phyloP scores from a whole-genome alignment of 73 alveolate species.

The Paramecium caudatum region DNA sequence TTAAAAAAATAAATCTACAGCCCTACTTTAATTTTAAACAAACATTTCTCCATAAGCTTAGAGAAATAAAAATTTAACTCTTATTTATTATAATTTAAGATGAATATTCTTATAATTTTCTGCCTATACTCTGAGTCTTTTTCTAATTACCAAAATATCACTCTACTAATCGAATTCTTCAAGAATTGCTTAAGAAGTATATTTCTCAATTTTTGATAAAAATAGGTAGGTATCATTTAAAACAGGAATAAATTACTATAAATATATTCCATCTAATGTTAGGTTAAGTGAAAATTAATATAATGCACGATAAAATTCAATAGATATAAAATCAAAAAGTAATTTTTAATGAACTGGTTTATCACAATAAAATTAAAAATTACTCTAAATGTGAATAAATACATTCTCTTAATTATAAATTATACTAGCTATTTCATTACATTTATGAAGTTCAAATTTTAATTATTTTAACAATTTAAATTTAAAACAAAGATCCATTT shows the following conservation, averaged over 20 bases:
- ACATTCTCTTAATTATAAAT: background rate
- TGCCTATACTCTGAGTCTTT: background rate
- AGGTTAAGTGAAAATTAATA: background rate
- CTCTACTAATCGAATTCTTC: background rate
- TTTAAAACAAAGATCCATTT: slow-evolving; percentile 44
- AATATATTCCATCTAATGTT: background rate
- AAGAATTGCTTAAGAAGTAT: background rate
- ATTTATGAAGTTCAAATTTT: background rate
- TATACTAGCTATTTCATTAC: background rate
- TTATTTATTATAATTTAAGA: background rate
- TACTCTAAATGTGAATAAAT: background rate
- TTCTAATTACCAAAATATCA: slow-evolving; percentile 26
- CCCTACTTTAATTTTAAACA: background rate
- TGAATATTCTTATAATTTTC: slow-evolving; percentile 7
- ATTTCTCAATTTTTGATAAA: background rate
- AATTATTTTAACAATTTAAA: background rate
- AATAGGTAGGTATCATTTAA: background rate
- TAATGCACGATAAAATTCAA: slow-evolving; percentile 2
- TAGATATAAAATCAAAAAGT: background rate
- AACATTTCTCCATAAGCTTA: slow-evolving; percentile 40
- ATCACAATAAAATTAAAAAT: slow-evolving; percentile 30
- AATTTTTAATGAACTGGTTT: slow-evolving; percentile 54
- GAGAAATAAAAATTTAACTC: background rate
- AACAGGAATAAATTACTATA: background rate
- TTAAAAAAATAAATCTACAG: background rate